A percentile compares a stretch with the other conserved stretches of the same genome.
Conservation (phyloP, 2,329 filamentous ascomycete species). For the Fusarium transvaalense region DNA sequence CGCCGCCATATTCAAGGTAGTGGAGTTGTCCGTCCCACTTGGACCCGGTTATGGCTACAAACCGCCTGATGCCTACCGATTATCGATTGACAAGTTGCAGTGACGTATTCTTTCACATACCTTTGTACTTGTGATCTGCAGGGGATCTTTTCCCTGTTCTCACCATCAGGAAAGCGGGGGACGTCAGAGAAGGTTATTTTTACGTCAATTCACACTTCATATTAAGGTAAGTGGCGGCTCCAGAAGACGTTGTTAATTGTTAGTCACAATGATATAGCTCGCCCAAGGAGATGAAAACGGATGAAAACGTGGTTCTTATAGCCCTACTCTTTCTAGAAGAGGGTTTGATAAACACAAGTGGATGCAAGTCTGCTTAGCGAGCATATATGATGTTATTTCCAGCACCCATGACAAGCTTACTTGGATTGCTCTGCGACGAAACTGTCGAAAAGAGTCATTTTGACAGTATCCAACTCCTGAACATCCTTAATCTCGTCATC, state of each 20-base stretch:
- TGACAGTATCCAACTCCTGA: slow-evolving; percentile 30
- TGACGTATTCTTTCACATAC: slow-evolving; percentile 14
- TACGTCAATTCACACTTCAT: background rate
- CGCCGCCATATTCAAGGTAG: background rate
- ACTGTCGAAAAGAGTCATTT: slow-evolving; percentile 25
- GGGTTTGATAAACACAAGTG: background rate
- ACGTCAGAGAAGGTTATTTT: background rate
- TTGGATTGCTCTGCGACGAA: background rate
- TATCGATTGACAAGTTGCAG: background rate
- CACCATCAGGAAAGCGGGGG: background rate
- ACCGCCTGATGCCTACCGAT: background rate
- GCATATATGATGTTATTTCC: background rate
- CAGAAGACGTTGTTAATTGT: background rate
- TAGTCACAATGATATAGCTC: background rate
- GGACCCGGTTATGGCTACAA: background rate
- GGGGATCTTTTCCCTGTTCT: background rate
- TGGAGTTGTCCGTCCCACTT: background rate
- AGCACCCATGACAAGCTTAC: background rate
- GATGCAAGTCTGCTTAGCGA: background rate
- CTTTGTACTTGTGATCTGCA: background rate
- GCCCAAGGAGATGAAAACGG: background rate
- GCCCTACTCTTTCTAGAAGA: background rate
- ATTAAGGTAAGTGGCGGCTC: background rate
- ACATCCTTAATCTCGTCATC: slow-evolving; percentile 28
- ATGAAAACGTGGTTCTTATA: background rate